Conservation (phyloP, 345 rosid species). For the Psidium guajava region DNA sequence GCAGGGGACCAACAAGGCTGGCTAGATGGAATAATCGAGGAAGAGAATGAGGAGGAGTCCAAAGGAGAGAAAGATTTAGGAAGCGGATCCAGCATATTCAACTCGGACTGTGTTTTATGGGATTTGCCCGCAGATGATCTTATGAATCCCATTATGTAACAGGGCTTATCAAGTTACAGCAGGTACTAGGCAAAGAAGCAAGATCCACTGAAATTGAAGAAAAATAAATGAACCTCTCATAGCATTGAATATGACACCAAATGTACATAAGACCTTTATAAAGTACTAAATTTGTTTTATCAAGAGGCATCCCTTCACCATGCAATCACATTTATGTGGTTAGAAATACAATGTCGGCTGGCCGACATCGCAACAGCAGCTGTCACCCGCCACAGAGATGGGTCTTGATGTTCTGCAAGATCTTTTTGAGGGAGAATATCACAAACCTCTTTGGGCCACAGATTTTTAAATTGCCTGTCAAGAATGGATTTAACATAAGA, state of each 20-base stretch:
- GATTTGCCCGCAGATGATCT: slow-evolving; percentile 71
- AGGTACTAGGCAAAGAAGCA: neutral
- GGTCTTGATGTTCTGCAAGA: too few relatives aligned
- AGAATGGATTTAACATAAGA: neutral
- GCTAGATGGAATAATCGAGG: slow-evolving; percentile 17
- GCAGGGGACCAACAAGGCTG: slow-evolving; percentile 28
- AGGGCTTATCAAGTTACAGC: neutral
- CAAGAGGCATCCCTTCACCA: neutral
- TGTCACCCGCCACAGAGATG: slow-evolving; percentile 1
- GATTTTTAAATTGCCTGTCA: neutral
- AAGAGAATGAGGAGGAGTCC: slow-evolving; percentile 42
- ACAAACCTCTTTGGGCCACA: too few relatives aligned
- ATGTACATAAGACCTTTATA: neutral
- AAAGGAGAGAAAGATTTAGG: slow-evolving; percentile 37
- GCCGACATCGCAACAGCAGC: neutral
- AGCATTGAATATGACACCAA: neutral
- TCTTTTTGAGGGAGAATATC: too few relatives aligned
- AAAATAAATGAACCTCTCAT: neutral
- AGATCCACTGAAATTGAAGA: neutral
- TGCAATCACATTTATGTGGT: neutral
- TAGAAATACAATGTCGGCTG: neutral
- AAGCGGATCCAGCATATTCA: slow-evolving; percentile 37
- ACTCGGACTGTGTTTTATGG: slow-evolving; percentile 72
- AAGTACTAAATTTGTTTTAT: neutral
- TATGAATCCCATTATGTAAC: slow-evolving; percentile 44